Percentiles rank a stretch among this genome's conserved stretches.
Conservation (phyloP, 306 rosid genomes). For the Fragaria nilgerrensis region DNA sequence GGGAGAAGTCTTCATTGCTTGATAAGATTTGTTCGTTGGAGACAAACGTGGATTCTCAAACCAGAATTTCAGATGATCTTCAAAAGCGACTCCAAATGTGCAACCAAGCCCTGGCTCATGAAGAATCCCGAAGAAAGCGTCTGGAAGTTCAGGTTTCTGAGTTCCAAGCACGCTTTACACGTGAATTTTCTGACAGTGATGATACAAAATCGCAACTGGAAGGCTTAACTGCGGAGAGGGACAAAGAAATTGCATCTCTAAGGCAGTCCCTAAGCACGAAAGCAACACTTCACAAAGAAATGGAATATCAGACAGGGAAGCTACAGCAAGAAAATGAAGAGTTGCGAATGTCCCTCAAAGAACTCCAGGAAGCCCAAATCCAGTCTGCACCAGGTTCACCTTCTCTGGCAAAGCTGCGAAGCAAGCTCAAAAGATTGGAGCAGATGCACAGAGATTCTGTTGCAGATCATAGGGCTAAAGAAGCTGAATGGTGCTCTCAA, state of each 20-base stretch:
- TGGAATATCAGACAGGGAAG: constrained; percentile 46
- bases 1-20: constrained; percentile 51
- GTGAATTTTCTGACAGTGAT: constrained; percentile 36
- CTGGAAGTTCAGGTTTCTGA: constrained; percentile 66
- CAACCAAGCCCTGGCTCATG: constrained; percentile 69
- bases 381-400: constrained; percentile 61
- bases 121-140: constrained; percentile 63
- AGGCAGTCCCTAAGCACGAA: constrained; percentile 54
- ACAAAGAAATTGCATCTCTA: constrained; percentile 56
- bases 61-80: constrained; percentile 54
- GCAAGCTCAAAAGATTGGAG: constrained; percentile 57
- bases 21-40: constrained; percentile 66
- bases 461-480: constrained; percentile 50
- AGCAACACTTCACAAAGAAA: constrained; percentile 57
- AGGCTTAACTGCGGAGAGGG: constrained; percentile 41
- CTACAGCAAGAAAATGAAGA: constrained; percentile 72
- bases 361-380: constrained; percentile 75
- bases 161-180: constrained; percentile 35
- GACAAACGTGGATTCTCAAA: constrained; percentile 58
- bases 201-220: constrained; percentile 44
- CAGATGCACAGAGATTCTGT: constrained; percentile 48
- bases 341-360: constrained; percentile 45
- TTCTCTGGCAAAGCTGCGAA: constrained; percentile 60
- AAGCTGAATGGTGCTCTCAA: constrained; percentile 51
- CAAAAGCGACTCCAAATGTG: constrained; percentile 44